Base-by-base conservation (phyloP, 1,284 basidiomycete genomes). In the Takashimella koratensis region DNA sequence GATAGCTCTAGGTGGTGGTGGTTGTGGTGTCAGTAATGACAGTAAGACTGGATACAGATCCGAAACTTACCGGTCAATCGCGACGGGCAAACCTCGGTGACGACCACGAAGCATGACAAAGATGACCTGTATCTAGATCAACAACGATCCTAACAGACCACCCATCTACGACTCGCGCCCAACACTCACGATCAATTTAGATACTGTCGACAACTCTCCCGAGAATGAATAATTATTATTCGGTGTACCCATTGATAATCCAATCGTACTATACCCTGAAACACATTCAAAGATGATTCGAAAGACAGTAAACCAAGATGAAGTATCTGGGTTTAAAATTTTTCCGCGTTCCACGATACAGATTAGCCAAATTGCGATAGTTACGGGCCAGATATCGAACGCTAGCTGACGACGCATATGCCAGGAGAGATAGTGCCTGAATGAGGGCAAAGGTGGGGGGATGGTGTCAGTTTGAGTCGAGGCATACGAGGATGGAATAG, bases 341-440 rank as follows among this genome's bases (percentile, higher is more conserved):
- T 82, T 79, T 23, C 75, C 74, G 36, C 83, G 81, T 85, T 95
- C 92, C 52, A 92, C 85, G 57, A 94, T 91, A 68, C 90, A 94
- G 27, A 94, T 77, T 2, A 92, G 72, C 71, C 89, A 88, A n/a
- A 92, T 70, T 0, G 87, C 87, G 8, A 88, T 71, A 0, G 81
- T 86, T 3, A 93, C 73, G 88, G 89, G 92, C 90, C 90, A 92
- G 82, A 91, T 90, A 76, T 92, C 89, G 64, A 94, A 95, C 1
- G 92, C 88, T 43, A 97, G 82, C 71, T 96, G 93, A 57, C 82
- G 82, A 26, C 91, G 83, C 3, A 88, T 88, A 71, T 76, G 75
- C 70, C 71, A 75, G 5, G 72, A 73, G 16, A 76, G 63, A 44
- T 76, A 76, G 54, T 75, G 75, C 69, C 22, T 68, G 46, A 43